A percentile compares a stretch with the other conserved stretches of the same genome.
Conservation (phyloP, 441 rosid species). For the Mallotus japonicus region DNA sequence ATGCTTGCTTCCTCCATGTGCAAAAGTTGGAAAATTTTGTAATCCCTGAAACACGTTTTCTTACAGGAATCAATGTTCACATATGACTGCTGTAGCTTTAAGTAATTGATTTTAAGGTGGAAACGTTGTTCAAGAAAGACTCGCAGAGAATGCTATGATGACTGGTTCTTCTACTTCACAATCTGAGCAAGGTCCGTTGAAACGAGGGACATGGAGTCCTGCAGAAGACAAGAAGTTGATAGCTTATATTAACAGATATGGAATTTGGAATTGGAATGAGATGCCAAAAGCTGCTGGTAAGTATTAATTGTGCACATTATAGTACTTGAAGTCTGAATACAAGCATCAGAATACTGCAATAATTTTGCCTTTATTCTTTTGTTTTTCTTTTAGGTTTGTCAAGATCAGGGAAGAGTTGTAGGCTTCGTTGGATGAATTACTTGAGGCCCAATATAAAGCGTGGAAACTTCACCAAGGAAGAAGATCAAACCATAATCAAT, state of each 20-base stretch:
- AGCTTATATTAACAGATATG: conserved; percentile 11
- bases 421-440: conserved; percentile 52
- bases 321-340: too few species aligned
- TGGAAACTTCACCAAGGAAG: conserved; percentile 43
- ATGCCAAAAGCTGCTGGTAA: conserved; percentile 25
- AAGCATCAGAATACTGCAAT: too few species aligned
- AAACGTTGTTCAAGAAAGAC: too few species aligned
- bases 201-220: conserved; percentile 14
- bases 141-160: too few species aligned
- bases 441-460: conserved; percentile 36
- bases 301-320: not conserved
- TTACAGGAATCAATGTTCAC: too few species aligned
- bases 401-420: conserved; percentile 53
- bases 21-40: too few species aligned
- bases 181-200: not conserved
- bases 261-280: conserved; percentile 19
- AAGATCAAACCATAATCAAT: conserved; percentile 36
- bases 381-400: conserved; percentile 28
- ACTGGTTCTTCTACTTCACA: too few species aligned
- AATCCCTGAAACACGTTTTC: too few species aligned
- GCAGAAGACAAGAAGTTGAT: conserved; percentile 15
- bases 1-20: too few species aligned
- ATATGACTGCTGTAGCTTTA: too few species aligned
- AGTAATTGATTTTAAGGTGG: too few species aligned
- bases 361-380: too few species aligned